A percentile compares a stretch with the other conserved stretches of the same genome.
These are phyloP conservation scores for Coniochaeta hoffmannii DNA, from an alignment of 2,329 filamentous ascomycete species.

Conservation along the genomic window DNA sequence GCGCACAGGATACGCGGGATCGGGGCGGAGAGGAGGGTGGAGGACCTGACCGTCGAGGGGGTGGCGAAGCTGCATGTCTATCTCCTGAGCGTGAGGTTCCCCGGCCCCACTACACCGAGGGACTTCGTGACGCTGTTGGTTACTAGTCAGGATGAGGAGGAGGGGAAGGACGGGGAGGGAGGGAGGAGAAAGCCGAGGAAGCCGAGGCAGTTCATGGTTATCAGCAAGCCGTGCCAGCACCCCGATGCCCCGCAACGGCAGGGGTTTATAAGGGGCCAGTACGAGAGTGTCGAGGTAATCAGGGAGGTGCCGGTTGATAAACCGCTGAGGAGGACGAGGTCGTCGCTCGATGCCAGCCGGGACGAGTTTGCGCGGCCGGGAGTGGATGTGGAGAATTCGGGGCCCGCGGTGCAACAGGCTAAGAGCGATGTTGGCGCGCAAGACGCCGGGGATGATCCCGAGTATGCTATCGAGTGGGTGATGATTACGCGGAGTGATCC, in stretches of 20 bases:
- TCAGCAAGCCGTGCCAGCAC: slow-evolving; percentile 79
- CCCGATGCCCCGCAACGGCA: slow-evolving; percentile 60
- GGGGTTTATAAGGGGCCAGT: slow-evolving; percentile 75
- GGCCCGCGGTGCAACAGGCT: slow-evolving; percentile 3
- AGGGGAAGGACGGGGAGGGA: slow-evolving; percentile 4
- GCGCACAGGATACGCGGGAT: slow-evolving; percentile 76
- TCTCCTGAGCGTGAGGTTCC: slow-evolving; percentile 82
- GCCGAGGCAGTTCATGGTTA: slow-evolving; percentile 72
- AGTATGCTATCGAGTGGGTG: slow-evolving; percentile 69
- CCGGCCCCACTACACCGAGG: slow-evolving; percentile 76
- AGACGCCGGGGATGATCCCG: slow-evolving; percentile 19
- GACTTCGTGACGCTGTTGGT: slow-evolving; percentile 81
- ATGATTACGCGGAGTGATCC: slow-evolving; percentile 90
- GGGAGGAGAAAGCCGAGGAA: slow-evolving; percentile 29
- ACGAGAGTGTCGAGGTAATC: slow-evolving; percentile 89
- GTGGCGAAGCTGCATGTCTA: slow-evolving; percentile 66
- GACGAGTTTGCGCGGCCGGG: slow-evolving; percentile 21
- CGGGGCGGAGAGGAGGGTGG: slow-evolving; percentile 69
- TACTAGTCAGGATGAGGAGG: slow-evolving; percentile 38
- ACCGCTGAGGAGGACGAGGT: slow-evolving; percentile 32
- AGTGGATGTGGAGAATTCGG: slow-evolving; percentile 3
- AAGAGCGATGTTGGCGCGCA: slow-evolving; percentile 3
- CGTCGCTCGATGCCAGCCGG: slow-evolving; percentile 33
- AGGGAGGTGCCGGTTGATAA: slow-evolving; percentile 63
- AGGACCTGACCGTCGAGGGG: slow-evolving; percentile 49